These are phyloP conservation scores for Leptomonas seymouri DNA, from an alignment of 208 protist genomes.

Conservation along the genomic window DNA sequence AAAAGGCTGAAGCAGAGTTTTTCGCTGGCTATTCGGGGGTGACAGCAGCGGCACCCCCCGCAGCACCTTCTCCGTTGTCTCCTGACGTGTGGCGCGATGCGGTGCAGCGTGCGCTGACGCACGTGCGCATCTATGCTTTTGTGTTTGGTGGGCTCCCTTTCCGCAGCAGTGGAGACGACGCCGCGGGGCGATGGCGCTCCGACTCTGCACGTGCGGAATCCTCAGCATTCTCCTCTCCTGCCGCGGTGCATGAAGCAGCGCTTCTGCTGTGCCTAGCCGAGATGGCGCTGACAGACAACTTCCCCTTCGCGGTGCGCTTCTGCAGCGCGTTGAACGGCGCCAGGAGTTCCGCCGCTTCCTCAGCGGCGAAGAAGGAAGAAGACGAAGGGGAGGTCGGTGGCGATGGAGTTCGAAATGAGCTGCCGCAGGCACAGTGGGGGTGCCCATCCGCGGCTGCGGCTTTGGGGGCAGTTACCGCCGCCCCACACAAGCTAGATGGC, in stretches of 20 bases:
- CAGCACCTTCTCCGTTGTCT: neutral
- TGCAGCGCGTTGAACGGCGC: neutral
- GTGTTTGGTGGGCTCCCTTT: slow-evolving; percentile 10
- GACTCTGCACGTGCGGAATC: neutral
- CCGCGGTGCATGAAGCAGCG: slow-evolving; percentile 9
- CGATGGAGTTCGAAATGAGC: too few relatives aligned
- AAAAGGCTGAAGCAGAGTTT: neutral
- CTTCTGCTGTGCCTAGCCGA: slow-evolving; percentile 28
- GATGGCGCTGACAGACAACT: slow-evolving; percentile 26
- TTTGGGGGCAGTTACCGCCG: too few relatives aligned
- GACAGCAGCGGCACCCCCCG: neutral
- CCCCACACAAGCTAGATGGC: neutral
- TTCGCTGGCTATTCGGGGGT: neutral
- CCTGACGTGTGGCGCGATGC: neutral
- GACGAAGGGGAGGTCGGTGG: neutral
- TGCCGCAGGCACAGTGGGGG: too few relatives aligned
- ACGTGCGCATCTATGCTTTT: slow-evolving; percentile 17
- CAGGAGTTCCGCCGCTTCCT: neutral
- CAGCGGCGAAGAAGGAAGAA: neutral
- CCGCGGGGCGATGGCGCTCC: neutral
- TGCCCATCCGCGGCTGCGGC: too few relatives aligned
- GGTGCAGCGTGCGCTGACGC: slow-evolving; percentile 15
- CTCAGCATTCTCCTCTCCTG: neutral
- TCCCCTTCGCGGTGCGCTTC: slow-evolving; percentile 11
- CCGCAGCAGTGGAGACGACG: neutral